phyloP scores from a whole-genome alignment of 805 yeast genomes.

The Pichia membranifaciens region DNA sequence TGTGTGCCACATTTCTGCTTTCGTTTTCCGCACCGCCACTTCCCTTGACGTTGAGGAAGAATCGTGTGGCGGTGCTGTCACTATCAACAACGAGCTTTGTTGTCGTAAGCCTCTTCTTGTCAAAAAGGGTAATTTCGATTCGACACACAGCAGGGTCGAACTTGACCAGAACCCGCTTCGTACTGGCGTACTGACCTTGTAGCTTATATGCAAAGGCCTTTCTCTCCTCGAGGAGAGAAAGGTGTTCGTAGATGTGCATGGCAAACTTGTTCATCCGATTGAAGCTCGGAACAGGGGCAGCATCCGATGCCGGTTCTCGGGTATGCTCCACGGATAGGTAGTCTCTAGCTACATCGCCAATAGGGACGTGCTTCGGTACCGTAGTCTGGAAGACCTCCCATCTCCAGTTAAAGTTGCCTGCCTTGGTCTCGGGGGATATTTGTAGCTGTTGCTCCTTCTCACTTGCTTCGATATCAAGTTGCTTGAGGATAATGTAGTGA shows the following conservation, averaged over 20 bases:
- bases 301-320: not conserved
- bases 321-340: slow-evolving; percentile 19
- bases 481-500: slow-evolving; percentile 42
- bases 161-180: slow-evolving; percentile 12
- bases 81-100: not conserved
- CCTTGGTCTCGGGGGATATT: too few relatives aligned
- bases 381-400: slow-evolving; percentile 33
- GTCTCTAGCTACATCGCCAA: slow-evolving; percentile 19
- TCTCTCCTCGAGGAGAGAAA: slow-evolving; percentile 23
- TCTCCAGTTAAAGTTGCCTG: slow-evolving; percentile 12
- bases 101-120: not conserved
- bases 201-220: slow-evolving; percentile 16
- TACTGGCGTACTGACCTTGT: slow-evolving; percentile 15
- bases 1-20: not conserved
- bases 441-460: not conserved
- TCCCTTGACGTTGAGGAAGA: not conserved
- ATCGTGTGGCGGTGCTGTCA: slow-evolving; percentile 1
- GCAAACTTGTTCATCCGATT: slow-evolving; percentile 24
- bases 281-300: not conserved
- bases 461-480: not conserved
- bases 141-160: slow-evolving; percentile 27
- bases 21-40: not conserved
- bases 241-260: slow-evolving; percentile 19
- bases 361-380: slow-evolving; percentile 29
- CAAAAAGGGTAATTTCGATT: slow-evolving; percentile 18